Evolutionary conservation across 208 protist genomes (phyloP).

Genomic region (Leishmania aethiopica): DNA sequence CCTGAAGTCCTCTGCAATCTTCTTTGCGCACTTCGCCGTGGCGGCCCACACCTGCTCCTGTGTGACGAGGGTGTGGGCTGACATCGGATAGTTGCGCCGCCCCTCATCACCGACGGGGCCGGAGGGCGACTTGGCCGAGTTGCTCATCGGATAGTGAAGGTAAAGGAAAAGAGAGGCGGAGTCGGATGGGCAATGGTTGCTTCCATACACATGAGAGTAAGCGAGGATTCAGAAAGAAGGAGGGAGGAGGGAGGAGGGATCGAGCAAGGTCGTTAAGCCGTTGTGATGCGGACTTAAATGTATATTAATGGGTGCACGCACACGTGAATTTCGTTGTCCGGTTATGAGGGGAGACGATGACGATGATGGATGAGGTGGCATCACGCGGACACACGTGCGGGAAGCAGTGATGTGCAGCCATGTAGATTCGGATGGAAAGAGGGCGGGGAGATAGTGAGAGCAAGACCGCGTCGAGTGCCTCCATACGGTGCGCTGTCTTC

Average conservation of each 20-base stretch:
- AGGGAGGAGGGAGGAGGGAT: neutral
- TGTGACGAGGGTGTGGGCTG: slow-evolving; percentile 45
- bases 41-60: slow-evolving; percentile 61
- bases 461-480: neutral
- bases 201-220: neutral
- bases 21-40: slow-evolving; percentile 53
- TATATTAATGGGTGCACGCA: neutral
- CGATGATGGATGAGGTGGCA: neutral
- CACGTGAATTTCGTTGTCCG: neutral
- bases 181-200: neutral
- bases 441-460: neutral
- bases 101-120: slow-evolving; percentile 2
- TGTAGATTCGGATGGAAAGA: neutral
- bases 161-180: neutral
- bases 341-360: neutral
- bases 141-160: slow-evolving; percentile 7
- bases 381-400: neutral
- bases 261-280: neutral
- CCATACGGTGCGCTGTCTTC: neutral
- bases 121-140: slow-evolving; percentile 1
- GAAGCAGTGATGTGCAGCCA: neutral
- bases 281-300: neutral
- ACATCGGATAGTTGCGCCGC: slow-evolving; percentile 63
- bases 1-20: slow-evolving; percentile 78
- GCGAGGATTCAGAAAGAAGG: neutral